Conservation (phyloP, 805 yeast species). For the Helenozyma baotianmanensis region DNA sequence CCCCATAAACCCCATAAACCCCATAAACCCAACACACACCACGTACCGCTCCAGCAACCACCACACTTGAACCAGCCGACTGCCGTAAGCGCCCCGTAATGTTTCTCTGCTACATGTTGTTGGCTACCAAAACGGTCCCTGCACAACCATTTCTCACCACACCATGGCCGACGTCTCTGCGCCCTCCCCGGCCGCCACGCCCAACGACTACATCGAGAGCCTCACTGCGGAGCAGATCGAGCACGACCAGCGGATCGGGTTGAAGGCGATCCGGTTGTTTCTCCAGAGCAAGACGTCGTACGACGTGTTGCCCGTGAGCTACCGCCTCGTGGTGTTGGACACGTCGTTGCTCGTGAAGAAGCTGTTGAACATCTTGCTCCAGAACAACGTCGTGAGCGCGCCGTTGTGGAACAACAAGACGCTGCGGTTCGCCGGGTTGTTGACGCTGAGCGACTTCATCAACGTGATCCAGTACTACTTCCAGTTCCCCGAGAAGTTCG, state of each 20-base stretch:
- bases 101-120: too few relatives aligned
- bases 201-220: conserved; percentile 40
- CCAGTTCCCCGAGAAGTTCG: conserved; percentile 82
- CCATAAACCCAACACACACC: too few relatives aligned
- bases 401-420: conserved; percentile 93
- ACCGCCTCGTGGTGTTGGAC: conserved; percentile 87
- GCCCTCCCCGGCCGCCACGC: conserved; percentile 26
- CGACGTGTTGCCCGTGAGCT: conserved; percentile 94
- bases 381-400: conserved; percentile 92
- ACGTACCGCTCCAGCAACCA: too few relatives aligned
- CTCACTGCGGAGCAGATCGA: conserved; percentile 39
- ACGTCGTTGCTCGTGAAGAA: conserved; percentile 86
- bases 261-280: conserved; percentile 78
- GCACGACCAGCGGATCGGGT: conserved; percentile 68
- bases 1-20: too few relatives aligned
- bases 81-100: too few relatives aligned
- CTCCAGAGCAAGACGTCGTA: conserved; percentile 88
- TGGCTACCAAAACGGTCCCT: conserved; percentile 80
- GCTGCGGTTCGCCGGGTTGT: conserved; percentile 87
- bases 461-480: conserved; percentile 93
- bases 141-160: conserved; percentile 50
- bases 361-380: conserved; percentile 81
- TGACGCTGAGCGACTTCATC: conserved; percentile 88
- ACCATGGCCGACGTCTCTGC: conserved; percentile 19
- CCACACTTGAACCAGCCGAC: too few relatives aligned